These are phyloP conservation scores for Termitomyces sp. DNA, from an alignment of 768 basidiomycete species.

Conservation along the genomic window DNA sequence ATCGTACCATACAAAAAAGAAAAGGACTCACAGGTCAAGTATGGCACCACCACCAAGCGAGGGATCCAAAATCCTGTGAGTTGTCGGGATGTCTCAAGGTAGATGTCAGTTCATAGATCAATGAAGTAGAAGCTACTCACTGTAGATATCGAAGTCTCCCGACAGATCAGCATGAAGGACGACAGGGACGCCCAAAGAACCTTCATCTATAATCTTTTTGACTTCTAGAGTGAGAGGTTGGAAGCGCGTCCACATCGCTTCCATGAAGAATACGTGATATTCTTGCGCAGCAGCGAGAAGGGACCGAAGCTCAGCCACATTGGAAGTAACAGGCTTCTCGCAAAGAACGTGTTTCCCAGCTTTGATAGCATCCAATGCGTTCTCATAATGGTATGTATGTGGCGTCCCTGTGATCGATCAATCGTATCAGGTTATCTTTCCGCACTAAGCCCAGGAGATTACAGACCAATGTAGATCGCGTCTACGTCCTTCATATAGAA, in stretches of 20 bases:
- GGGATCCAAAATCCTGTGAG: slow-evolving; percentile 76
- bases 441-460: neutral
- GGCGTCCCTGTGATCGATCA: slow-evolving; percentile 55
- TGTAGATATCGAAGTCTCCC: slow-evolving; percentile 57
- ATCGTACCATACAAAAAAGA: neutral
- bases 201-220: slow-evolving; percentile 56
- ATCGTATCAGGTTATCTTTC: neutral
- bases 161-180: slow-evolving; percentile 74
- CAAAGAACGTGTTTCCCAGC: slow-evolving; percentile 84
- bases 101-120: neutral
- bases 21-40: slow-evolving; percentile 63
- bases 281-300: slow-evolving; percentile 72
- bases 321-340: slow-evolving; percentile 84
- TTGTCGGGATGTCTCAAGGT: slow-evolving; percentile 51
- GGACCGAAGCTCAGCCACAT: slow-evolving; percentile 67
- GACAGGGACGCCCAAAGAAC: slow-evolving; percentile 59
- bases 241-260: slow-evolving; percentile 86
- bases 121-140: slow-evolving; percentile 31
- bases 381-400: slow-evolving; percentile 77
- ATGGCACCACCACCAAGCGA: slow-evolving; percentile 76
- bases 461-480: slow-evolving; percentile 66
- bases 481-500: slow-evolving; percentile 52
- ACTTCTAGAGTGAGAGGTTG: slow-evolving; percentile 63
- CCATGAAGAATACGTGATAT: slow-evolving; percentile 84
- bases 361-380: slow-evolving; percentile 68